These are phyloP conservation scores for Amniculicola lignicola DNA, from an alignment of 495 filamentous ascomycete species.

Conservation along the genomic window DNA sequence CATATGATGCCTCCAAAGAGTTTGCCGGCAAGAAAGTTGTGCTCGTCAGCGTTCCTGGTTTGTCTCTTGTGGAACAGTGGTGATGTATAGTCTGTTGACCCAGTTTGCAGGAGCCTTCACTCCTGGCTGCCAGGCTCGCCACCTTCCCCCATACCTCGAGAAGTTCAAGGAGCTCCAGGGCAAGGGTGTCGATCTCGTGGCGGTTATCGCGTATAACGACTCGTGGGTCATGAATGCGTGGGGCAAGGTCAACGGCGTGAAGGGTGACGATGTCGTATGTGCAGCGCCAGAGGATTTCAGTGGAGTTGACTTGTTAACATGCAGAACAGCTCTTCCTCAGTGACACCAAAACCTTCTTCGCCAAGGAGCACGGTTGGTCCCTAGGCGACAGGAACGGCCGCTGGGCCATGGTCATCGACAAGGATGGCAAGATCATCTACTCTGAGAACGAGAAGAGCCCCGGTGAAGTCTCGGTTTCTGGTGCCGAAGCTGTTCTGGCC, in stretches of 20 bases:
- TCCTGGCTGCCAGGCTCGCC: conserved; percentile 81
- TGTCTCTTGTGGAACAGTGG: neutral
- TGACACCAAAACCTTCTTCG: conserved; percentile 74
- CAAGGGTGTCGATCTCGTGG: conserved; percentile 83
- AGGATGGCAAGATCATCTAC: conserved; percentile 79
- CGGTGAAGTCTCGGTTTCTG: conserved; percentile 66
- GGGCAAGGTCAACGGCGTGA: conserved; percentile 88
- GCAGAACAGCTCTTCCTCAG: conserved; percentile 72
- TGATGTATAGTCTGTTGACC: neutral
- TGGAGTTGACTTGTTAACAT: neutral
- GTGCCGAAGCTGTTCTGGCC: conserved; percentile 55
- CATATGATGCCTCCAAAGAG: conserved; percentile 81
- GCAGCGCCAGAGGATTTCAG: neutral
- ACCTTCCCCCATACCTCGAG: conserved; percentile 82
- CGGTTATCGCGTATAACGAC: conserved; percentile 88
- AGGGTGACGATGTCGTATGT: conserved; percentile 73
- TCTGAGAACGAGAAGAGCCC: conserved; percentile 70
- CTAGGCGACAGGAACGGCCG: conserved; percentile 68
- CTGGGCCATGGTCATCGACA: conserved; percentile 83
- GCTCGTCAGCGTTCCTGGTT: conserved; percentile 81
- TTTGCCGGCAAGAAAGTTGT: conserved; percentile 87
- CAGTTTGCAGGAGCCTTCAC: conserved; percentile 75
- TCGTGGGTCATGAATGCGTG: conserved; percentile 91
- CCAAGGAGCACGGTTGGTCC: conserved; percentile 79
- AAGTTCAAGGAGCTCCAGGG: conserved; percentile 67